Percentiles rank a stretch among this genome's conserved stretches.
phyloP scores from a whole-genome alignment of 2,329 filamentous ascomycete genomes.

The Pseudocercospora ulei region DNA sequence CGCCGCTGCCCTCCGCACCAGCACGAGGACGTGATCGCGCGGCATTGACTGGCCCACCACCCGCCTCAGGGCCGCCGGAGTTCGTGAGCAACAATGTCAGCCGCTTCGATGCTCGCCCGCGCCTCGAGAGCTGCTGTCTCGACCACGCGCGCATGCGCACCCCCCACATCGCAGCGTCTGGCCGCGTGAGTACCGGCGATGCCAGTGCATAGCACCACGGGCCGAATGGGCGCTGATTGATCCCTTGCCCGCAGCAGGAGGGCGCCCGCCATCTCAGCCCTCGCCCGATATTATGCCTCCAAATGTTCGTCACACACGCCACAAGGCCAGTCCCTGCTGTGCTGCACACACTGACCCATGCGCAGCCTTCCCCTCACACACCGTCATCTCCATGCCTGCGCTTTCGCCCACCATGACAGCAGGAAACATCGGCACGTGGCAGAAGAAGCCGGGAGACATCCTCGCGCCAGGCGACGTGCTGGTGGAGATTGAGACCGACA shows the following conservation, averaged over 20 bases:
- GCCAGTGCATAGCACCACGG: conserved; percentile 2
- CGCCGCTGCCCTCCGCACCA: too few species aligned
- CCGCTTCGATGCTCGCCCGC: conserved; percentile 41
- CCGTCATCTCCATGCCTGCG: conserved; percentile 93
- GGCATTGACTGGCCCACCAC: conserved; percentile 7
- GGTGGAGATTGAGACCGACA: conserved; percentile 80
- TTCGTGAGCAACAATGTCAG: conserved; percentile 45
- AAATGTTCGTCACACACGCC: conserved; percentile 47
- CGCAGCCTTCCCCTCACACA: conserved; percentile 87
- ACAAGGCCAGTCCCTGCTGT: conserved; percentile 10
- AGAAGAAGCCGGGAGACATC: conserved; percentile 87
- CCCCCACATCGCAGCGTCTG: conserved; percentile 30
- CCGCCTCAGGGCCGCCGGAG: background rate
- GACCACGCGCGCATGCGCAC: conserved; percentile 31
- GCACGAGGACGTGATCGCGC: conserved; percentile 11
- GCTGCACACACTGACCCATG: conserved; percentile 32
- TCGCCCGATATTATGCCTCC: conserved; percentile 58
- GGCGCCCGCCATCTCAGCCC: conserved; percentile 49
- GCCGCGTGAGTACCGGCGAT: conserved; percentile 1
- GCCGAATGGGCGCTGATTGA: too few species aligned
- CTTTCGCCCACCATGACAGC: conserved; percentile 95
- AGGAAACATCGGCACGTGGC: conserved; percentile 93
- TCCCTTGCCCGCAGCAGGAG: conserved; percentile 32
- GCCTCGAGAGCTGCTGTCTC: conserved; percentile 41
- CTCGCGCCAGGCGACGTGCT: conserved; percentile 88